Conservation (phyloP, 1,284 basidiomycete species). For the Coriolopsis trogii region DNA sequence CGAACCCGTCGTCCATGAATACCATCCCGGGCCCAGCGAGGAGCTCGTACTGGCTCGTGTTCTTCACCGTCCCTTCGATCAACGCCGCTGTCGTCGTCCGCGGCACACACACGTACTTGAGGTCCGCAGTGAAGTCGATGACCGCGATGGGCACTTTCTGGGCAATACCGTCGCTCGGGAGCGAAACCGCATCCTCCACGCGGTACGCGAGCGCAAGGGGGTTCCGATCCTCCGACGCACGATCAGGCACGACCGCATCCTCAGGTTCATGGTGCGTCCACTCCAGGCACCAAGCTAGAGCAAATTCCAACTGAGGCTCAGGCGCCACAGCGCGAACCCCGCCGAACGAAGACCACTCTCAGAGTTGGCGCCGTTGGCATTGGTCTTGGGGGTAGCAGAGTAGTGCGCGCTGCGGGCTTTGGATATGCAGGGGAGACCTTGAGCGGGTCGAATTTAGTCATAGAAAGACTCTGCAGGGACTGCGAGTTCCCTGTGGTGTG, state of each 20-base stretch:
- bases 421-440: conserved; percentile 45
- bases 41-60: conserved; percentile 53
- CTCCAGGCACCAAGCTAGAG: too few species aligned
- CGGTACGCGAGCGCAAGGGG: conserved; percentile 52
- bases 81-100: conserved; percentile 46
- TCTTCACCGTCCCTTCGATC: conserved; percentile 48
- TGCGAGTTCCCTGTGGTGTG: conserved; percentile 49
- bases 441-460: conserved; percentile 27
- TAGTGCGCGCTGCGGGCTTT: neutral
- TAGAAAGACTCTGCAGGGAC: conserved; percentile 3
- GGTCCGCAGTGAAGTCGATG: conserved; percentile 47
- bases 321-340: too few species aligned
- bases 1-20: conserved; percentile 52
- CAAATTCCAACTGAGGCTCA: too few species aligned
- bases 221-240: conserved; percentile 28
- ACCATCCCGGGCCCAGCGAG: conserved; percentile 52
- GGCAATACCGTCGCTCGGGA: conserved; percentile 54
- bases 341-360: too few species aligned
- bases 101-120: conserved; percentile 53
- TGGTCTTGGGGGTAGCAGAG: neutral
- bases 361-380: neutral
- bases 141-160: conserved; percentile 58
- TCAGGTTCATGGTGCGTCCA: neutral
- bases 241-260: neutral
- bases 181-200: conserved; percentile 49